Evolutionary conservation across 768 basidiomycete genomes (phyloP), one percentile per base, ranked within the genome.

Genomic region (Cystofilobasidium capitatum): DNA sequence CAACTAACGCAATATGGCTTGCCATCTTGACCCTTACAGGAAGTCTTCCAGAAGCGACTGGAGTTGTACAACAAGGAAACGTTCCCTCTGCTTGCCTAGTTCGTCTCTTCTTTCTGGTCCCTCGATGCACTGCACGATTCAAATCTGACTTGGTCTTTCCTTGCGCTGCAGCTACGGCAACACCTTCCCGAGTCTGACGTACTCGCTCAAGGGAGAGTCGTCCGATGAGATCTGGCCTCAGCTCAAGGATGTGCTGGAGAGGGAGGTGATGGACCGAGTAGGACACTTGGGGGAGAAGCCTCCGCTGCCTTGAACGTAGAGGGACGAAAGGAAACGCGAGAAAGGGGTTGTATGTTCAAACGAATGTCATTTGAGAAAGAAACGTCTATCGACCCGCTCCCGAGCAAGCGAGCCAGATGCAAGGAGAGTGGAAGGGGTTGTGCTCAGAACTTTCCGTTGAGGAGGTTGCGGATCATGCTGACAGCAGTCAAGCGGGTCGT

Each of bases 191-290:
- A 79, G 78, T 61, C 73, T 88, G 13, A 80, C 61, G n/a, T 49
- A 82, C 51, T 84, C 85, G 3, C 76, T 94, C 36, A 79, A 81
- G 24, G 90, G 91, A 3, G 78, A 81, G 64, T 88, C 89, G 10
- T 89, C 88, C 3, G 88, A 92, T 73, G 88, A 91, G 76, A 92
- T 93, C 70, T 93, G 90, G 90, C 89, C 88, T 2, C 79, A 85
- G 71, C 81, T 94, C 14, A 36, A 61, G 20, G 39, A n/a, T 6
- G 37, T 67, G 49, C 20, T 67, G 16, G 49, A 67, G 54, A n/a
- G 42, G 20, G 60, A 29, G 51, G 51, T 55, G 5, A 31, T 55
- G 29, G 20, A 55, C 16, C 29, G 33, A 31, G 12, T 44, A 12
- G 13, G 45, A 12, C 45, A 9, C 9, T 24, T 24, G 22, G 45